A percentile compares a stretch with the other conserved stretches of the same genome.
These are phyloP conservation scores for Ulota crispa DNA, from an alignment of 225 moss, liverwort and hornwort genomes.

Conservation along the genomic window DNA sequence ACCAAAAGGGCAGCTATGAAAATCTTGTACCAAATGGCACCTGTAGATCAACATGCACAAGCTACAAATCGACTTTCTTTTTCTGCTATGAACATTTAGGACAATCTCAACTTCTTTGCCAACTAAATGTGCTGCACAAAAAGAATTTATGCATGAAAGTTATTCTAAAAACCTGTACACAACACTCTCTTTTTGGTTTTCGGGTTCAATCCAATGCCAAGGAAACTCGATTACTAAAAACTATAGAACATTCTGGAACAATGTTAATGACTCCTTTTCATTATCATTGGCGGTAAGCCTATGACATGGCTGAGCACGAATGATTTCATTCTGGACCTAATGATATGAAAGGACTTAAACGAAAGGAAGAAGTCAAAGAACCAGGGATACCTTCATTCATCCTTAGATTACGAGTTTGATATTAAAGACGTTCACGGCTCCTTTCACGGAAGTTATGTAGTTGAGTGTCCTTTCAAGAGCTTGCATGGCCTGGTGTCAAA, in stretches of 20 bases:
- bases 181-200: neutral
- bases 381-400: constrained; percentile 11
- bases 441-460: neutral
- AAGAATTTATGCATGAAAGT: neutral
- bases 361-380: neutral
- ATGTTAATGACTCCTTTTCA: neutral
- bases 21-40: constrained; percentile 10
- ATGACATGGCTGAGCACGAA: neutral
- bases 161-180: constrained; percentile 21
- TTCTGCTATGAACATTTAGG: neutral
- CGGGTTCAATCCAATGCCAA: constrained; percentile 5
- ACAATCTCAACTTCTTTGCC: constrained; percentile 3
- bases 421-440: neutral
- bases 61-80: constrained; percentile 7
- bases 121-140: neutral
- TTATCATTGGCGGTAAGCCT: neutral
- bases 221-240: neutral
- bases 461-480: constrained; percentile 14
- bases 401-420: neutral
- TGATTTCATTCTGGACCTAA: neutral
- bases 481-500: constrained; percentile 26
- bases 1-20: neutral
- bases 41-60: neutral
- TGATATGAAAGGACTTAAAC: neutral
- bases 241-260: constrained; percentile 1